Evolutionary conservation across 2,329 filamentous ascomycete species (phyloP).

Genomic region (Fonsecaea multimorphosa): DNA sequence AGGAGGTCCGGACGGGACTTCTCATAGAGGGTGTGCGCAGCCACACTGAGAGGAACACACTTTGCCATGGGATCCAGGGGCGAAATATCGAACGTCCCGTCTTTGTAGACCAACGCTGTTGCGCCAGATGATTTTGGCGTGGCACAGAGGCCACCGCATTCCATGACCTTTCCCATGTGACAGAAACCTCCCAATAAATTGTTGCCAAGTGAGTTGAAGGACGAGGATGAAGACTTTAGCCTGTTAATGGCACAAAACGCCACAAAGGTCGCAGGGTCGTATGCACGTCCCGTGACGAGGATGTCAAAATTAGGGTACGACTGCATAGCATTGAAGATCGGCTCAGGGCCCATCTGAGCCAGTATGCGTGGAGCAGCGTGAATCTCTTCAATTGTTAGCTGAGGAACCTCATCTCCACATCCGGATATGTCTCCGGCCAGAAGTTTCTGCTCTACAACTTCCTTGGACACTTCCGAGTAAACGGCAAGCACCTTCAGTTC

Average conservation of each 20-base stretch:
- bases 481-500: constrained; percentile 44
- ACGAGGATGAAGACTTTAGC: not conserved
- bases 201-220: constrained; percentile 34
- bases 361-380: constrained; percentile 48
- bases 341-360: constrained; percentile 56
- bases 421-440: constrained; percentile 46
- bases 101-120: constrained; percentile 52
- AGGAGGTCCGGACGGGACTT: constrained; percentile 60
- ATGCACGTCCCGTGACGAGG: constrained; percentile 55
- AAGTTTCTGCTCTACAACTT: constrained; percentile 42
- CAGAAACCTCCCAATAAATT: constrained; percentile 47
- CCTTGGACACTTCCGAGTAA: constrained; percentile 50
- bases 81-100: constrained; percentile 54
- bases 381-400: constrained; percentile 48
- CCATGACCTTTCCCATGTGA: constrained; percentile 64
- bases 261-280: constrained; percentile 52
- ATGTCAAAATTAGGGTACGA: constrained; percentile 53
- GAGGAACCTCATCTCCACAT: constrained; percentile 47
- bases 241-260: constrained; percentile 47
- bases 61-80: constrained; percentile 49
- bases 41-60: constrained; percentile 59
- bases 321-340: constrained; percentile 52
- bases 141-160: constrained; percentile 58
- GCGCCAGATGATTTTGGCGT: constrained; percentile 55
- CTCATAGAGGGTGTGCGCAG: constrained; percentile 62